Conservation (phyloP, 2,329 filamentous ascomycete species). For the Aureobasidium lini region DNA sequence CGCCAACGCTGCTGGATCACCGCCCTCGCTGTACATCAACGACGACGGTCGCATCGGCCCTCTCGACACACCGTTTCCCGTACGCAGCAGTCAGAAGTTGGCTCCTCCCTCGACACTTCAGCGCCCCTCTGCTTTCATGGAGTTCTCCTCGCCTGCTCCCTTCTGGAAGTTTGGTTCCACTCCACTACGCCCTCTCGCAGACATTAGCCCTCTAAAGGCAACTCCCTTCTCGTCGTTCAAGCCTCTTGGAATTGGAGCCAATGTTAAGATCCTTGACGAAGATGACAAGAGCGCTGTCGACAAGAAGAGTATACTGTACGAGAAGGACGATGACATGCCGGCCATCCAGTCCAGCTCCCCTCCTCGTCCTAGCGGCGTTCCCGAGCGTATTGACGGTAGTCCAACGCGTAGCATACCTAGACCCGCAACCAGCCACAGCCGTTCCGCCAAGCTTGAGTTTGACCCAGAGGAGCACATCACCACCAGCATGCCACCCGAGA, state of each 20-base stretch:
- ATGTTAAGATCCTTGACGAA: slow-evolving; percentile 19
- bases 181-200: slow-evolving; percentile 37
- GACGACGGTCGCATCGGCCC: slow-evolving; percentile 28
- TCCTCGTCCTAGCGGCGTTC: slow-evolving; percentile 19
- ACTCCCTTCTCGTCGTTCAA: slow-evolving; percentile 27
- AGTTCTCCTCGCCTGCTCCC: slow-evolving; percentile 74
- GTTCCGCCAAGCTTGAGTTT: slow-evolving; percentile 8
- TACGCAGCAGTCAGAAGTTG: slow-evolving; percentile 50
- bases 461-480: background rate
- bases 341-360: slow-evolving; percentile 28
- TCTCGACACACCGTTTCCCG: slow-evolving; percentile 31
- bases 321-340: slow-evolving; percentile 22
- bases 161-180: slow-evolving; percentile 87
- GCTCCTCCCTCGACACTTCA: slow-evolving; percentile 75
- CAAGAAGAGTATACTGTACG: slow-evolving; percentile 16
- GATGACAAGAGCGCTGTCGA: slow-evolving; percentile 17
- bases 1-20: slow-evolving; percentile 31
- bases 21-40: slow-evolving; percentile 31
- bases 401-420: slow-evolving; percentile 21
- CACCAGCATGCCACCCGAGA: background rate
- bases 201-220: slow-evolving; percentile 30
- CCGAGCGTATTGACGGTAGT: slow-evolving; percentile 23
- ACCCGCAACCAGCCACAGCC: slow-evolving; percentile 12
- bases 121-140: slow-evolving; percentile 76
- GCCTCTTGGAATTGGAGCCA: slow-evolving; percentile 18